phyloP scores from a whole-genome alignment of 31 red algal species.

The Endocladia muricata region DNA sequence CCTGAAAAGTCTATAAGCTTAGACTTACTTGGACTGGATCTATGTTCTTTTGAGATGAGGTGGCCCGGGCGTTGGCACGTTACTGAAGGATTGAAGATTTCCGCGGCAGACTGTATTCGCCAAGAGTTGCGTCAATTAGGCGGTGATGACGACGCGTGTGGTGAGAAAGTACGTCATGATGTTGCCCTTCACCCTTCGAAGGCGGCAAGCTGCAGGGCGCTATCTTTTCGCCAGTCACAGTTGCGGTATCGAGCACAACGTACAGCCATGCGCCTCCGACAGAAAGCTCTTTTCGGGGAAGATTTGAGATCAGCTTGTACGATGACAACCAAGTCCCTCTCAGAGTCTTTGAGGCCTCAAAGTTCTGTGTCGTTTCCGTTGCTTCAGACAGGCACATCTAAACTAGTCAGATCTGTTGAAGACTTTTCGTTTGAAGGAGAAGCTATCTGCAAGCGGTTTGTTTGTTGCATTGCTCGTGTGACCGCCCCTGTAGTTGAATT shows the following conservation, averaged over 20 bases:
- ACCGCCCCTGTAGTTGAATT: slow-evolving; percentile 42
- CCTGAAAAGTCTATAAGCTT: slow-evolving; percentile 21
- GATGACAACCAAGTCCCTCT: slow-evolving; percentile 37
- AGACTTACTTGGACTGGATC: slow-evolving; percentile 27
- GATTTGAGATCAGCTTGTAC: slow-evolving; percentile 35
- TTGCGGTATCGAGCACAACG: slow-evolving; percentile 31
- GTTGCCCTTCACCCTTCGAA: too few species aligned
- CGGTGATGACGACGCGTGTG: too few species aligned
- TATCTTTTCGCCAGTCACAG: slow-evolving; percentile 22
- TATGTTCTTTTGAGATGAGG: slow-evolving; percentile 26
- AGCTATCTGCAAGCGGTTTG: slow-evolving; percentile 46
- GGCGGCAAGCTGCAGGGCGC: background rate
- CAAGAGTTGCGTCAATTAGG: background rate
- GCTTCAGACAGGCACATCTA: background rate
- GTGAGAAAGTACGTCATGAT: too few species aligned
- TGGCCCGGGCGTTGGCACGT: slow-evolving; percentile 38
- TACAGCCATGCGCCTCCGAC: slow-evolving; percentile 13
- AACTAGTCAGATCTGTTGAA: slow-evolving; percentile 26
- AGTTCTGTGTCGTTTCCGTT: background rate
- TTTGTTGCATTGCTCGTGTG: slow-evolving; percentile 54
- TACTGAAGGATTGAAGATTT: slow-evolving; percentile 29
- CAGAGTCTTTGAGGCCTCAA: slow-evolving; percentile 6
- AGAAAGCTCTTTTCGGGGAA: slow-evolving; percentile 40
- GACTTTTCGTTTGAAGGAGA: background rate
- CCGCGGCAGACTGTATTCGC: slow-evolving; percentile 25